Base-by-base conservation (phyloP, 768 basidiomycete species). In the Pulveroboletus sp. region DNA sequence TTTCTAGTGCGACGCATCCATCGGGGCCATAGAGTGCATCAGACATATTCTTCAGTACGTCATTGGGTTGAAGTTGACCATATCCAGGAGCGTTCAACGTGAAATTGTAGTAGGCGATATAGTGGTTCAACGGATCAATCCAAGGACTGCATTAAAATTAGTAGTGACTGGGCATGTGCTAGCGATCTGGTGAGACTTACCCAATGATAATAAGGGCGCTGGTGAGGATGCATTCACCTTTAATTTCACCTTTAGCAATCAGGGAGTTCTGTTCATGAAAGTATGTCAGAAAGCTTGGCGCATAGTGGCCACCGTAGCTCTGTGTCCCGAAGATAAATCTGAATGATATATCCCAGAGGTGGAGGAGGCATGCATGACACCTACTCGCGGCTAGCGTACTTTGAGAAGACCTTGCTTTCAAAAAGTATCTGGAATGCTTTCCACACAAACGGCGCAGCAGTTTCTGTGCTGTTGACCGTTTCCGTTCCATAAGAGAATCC, bases 271-370 rank as follows among this genome's bases (percentile, higher is more conserved):
- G 83, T 47, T 82, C 65, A 29, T 83, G 72, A 57, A 87, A 85
- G 57, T 75, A 84, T 5, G 78, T 78, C 25, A 82, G 80, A 51
- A 85, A 84, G 42, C 71, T 72, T 4, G 84, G 82, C 1, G 79
- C 83, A 58, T 83, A 85, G 57, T 85, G 82, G 0, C 83, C 82
- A 6, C 84, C 84, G 46, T 83, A 86, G 43, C 80, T 82, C 59
- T 86, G 82, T 7, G 83, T 83, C 3, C 80, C 74, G 38, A 85
- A 73, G 32, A 82, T 76, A 53, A 85, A 83, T 55, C 83, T 83
- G 33, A 17, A 16, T 7, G n/a, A 13, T 19, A 14, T 14, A n/a
- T 13, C 39, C 14, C 35, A 13, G 9, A 16, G 24, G n/a, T n/a
- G n/a, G n/a, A n/a, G 5, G 5, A 43, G 13, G 33, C 1, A 31